A percentile compares a stretch with the other conserved stretches of the same genome.
Evolutionary conservation across 768 basidiomycete species (phyloP).

Genomic region (Russula sp.): DNA sequence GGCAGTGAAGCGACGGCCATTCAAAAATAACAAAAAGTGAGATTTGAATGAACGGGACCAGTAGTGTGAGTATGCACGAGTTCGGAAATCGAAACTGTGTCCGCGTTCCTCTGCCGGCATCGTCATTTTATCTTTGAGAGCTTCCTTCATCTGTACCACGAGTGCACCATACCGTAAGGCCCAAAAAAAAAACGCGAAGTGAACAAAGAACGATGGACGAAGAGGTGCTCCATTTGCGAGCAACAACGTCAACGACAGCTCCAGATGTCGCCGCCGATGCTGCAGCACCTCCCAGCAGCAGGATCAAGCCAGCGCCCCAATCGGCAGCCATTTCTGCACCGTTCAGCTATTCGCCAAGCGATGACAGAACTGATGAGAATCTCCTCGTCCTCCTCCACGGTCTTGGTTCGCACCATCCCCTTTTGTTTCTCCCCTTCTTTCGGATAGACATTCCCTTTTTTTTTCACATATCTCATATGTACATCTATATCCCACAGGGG

Average conservation of each 20-base stretch:
- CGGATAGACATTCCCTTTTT: not conserved
- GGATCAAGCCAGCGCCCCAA: constrained; percentile 44
- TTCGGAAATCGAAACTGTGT: too few species aligned
- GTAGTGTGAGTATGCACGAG: too few species aligned
- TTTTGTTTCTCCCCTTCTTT: not conserved
- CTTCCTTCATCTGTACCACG: too few species aligned
- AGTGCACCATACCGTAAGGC: too few species aligned
- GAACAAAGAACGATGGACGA: not conserved
- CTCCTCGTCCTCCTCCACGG: constrained; percentile 80
- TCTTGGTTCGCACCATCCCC: constrained; percentile 46
- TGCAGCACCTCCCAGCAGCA: constrained; percentile 6
- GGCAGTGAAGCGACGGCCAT: not conserved
- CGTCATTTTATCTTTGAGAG: too few species aligned
- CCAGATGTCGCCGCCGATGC: not conserved
- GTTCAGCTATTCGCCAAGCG: constrained; percentile 63
- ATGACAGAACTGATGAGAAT: constrained; percentile 83
- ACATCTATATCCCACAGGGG: constrained; percentile 42
- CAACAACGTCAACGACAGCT: not conserved
- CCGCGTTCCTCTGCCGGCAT: too few species aligned
- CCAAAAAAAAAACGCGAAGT: too few species aligned
- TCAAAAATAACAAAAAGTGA: too few species aligned
- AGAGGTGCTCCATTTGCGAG: constrained; percentile 14
- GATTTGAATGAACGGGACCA: too few species aligned
- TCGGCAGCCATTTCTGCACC: constrained; percentile 41
- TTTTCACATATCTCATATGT: not conserved